A percentile compares a stretch with the other conserved stretches of the same genome.
These are phyloP conservation scores for Coemansia sp. DNA, from an alignment of 192 early-diverging fungal species.

Conservation along the genomic window DNA sequence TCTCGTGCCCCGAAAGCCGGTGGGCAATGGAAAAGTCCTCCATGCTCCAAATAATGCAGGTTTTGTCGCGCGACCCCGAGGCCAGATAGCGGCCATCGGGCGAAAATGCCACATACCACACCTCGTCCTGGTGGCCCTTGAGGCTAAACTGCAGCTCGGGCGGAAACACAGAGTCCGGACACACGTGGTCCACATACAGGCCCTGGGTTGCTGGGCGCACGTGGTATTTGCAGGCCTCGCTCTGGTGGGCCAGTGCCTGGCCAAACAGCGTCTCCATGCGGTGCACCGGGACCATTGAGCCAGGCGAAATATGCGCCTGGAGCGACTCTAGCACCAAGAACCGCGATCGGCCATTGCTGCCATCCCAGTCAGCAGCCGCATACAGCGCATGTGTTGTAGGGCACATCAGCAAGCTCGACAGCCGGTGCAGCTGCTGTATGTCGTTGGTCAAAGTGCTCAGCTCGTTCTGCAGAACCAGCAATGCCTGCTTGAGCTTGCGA, in stretches of 20 bases:
- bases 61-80: slow-evolving; percentile 86
- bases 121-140: slow-evolving; percentile 84
- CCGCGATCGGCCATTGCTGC: slow-evolving; percentile 57
- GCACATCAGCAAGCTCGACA: slow-evolving; percentile 56
- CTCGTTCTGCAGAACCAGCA: slow-evolving; percentile 69
- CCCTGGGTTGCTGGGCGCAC: slow-evolving; percentile 16
- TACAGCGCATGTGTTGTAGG: slow-evolving; percentile 61
- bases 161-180: slow-evolving; percentile 37
- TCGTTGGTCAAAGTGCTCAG: slow-evolving; percentile 70
- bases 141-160: slow-evolving; percentile 52
- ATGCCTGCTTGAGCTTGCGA: slow-evolving; percentile 56
- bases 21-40: slow-evolving; percentile 49
- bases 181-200: slow-evolving; percentile 50
- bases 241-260: slow-evolving; percentile 76
- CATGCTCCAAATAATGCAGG: slow-evolving; percentile 85
- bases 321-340: slow-evolving; percentile 34
- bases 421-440: slow-evolving; percentile 65
- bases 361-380: slow-evolving; percentile 75
- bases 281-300: slow-evolving; percentile 82
- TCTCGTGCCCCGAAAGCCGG: slow-evolving; percentile 60
- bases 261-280: slow-evolving; percentile 81
- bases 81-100: slow-evolving; percentile 83
- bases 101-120: slow-evolving; percentile 95
- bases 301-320: slow-evolving; percentile 69
- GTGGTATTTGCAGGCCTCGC: slow-evolving; percentile 81